Conservation (phyloP, 441 rosid genomes). For the Euphorbia celastroides region DNA sequence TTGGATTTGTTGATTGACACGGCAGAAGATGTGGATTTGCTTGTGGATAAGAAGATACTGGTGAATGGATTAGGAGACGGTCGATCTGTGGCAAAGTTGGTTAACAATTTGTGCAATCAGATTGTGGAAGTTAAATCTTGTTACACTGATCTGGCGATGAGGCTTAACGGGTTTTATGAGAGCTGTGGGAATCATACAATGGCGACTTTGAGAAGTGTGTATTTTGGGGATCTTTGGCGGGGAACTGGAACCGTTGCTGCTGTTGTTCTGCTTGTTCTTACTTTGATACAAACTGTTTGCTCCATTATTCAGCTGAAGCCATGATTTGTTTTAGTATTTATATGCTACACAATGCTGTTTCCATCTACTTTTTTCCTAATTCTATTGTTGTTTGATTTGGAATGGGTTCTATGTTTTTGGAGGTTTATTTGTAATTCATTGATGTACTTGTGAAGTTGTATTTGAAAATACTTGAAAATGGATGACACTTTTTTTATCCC, state of each 20-base stretch:
- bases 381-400: not conserved
- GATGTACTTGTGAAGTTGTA: no score
- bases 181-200: slow-evolving; percentile 16
- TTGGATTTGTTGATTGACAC: slow-evolving; percentile 24
- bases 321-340: not conserved
- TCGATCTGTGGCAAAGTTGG: not conserved
- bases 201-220: slow-evolving; percentile 19
- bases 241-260: slow-evolving; percentile 30
- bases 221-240: slow-evolving; percentile 29
- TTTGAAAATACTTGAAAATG: no score
- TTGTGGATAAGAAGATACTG: slow-evolving; percentile 13
- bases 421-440: no score
- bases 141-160: slow-evolving; percentile 5
- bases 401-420: not conserved
- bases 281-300: slow-evolving; percentile 26
- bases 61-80: slow-evolving; percentile 11
- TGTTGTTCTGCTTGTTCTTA: slow-evolving; percentile 20
- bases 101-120: slow-evolving; percentile 23
- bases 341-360: not conserved
- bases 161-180: not conserved
- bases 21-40: slow-evolving; percentile 25
- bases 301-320: not conserved
- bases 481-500: no score
- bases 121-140: slow-evolving; percentile 33
- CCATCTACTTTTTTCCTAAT: not conserved